These are phyloP conservation scores for Aspergillus brunneoviolaceus DNA, from an alignment of 2,329 filamentous ascomycete species.

Conservation along the genomic window DNA sequence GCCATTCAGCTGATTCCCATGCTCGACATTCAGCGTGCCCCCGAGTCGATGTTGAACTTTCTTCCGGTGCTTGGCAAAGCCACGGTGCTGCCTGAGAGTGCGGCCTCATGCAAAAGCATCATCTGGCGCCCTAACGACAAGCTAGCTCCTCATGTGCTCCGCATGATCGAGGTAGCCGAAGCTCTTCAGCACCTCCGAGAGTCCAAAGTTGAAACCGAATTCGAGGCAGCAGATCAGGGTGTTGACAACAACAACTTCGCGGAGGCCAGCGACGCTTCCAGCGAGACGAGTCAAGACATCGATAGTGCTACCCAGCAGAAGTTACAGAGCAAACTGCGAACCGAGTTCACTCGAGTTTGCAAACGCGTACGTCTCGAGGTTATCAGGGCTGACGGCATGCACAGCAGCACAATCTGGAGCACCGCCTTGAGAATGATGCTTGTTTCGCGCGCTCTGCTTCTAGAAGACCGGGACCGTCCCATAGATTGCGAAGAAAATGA, in stretches of 20 bases:
- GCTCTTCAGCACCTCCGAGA: conserved; percentile 17
- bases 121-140: conserved; percentile 29
- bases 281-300: background rate
- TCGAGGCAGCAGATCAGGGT: conserved; percentile 9
- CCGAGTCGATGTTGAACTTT: conserved; percentile 30
- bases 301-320: conserved; percentile 21
- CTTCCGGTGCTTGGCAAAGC: conserved; percentile 29
- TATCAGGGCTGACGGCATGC: conserved; percentile 26
- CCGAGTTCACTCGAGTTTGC: conserved; percentile 26
- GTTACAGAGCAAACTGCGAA: conserved; percentile 23
- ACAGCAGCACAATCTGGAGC: conserved; percentile 28
- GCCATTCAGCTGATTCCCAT: conserved; percentile 33
- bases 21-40: conserved; percentile 27
- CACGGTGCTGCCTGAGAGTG: conserved; percentile 20
- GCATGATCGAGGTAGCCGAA: conserved; percentile 24
- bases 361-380: conserved; percentile 33
- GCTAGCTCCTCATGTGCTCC: conserved; percentile 18
- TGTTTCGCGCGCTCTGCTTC: conserved; percentile 28
- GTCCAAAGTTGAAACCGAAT: conserved; percentile 9
- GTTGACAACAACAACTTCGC: conserved; percentile 4
- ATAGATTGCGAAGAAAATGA: background rate
- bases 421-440: conserved; percentile 31
- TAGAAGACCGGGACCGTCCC: conserved; percentile 28
- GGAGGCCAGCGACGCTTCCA: background rate
- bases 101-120: conserved; percentile 24